Evolutionary conservation across 2,329 filamentous ascomycete genomes (phyloP).

Genomic region (Fusarium proliferatum): DNA sequence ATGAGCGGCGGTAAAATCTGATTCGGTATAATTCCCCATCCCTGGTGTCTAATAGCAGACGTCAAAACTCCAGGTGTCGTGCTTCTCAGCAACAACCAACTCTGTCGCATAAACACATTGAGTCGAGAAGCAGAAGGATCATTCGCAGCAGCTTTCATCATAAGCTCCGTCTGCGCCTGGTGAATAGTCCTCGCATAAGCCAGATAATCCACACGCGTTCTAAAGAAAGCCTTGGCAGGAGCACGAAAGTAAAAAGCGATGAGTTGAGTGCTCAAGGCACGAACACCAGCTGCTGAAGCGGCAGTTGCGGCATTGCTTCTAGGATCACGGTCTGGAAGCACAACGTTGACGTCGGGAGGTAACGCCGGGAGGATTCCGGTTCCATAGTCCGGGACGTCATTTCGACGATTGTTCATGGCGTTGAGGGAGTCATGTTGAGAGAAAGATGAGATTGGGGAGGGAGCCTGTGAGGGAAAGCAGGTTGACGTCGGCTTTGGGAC

Average conservation of each 20-base stretch:
- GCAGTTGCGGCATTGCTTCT: slow-evolving; percentile 71
- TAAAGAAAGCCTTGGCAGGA: slow-evolving; percentile 92
- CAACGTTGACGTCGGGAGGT: slow-evolving; percentile 54
- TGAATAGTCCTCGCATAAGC: slow-evolving; percentile 67
- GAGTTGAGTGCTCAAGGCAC: slow-evolving; percentile 84
- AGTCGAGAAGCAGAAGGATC: slow-evolving; percentile 51
- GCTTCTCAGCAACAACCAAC: slow-evolving; percentile 65
- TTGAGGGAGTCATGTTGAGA: slow-evolving; percentile 46
- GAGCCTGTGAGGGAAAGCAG: not conserved
- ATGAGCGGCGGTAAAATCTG: slow-evolving; percentile 81
- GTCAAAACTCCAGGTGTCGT: slow-evolving; percentile 77
- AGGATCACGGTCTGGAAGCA: slow-evolving; percentile 58
- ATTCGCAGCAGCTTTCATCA: slow-evolving; percentile 51
- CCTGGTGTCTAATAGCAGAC: slow-evolving; percentile 74
- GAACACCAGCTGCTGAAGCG: slow-evolving; percentile 85
- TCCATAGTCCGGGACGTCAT: slow-evolving; percentile 46
- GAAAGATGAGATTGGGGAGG: not conserved
- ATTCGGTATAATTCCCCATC: slow-evolving; percentile 79
- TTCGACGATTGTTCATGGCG: slow-evolving; percentile 51
- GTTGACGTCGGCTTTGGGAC: slow-evolving; percentile 8
- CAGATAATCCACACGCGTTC: slow-evolving; percentile 86
- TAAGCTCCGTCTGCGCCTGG: slow-evolving; percentile 55
- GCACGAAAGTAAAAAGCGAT: slow-evolving; percentile 93
- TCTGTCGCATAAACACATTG: slow-evolving; percentile 50
- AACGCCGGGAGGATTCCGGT: slow-evolving; percentile 57